phyloP scores from a whole-genome alignment of 2,329 filamentous ascomycete species.

The Claviceps sp. region DNA sequence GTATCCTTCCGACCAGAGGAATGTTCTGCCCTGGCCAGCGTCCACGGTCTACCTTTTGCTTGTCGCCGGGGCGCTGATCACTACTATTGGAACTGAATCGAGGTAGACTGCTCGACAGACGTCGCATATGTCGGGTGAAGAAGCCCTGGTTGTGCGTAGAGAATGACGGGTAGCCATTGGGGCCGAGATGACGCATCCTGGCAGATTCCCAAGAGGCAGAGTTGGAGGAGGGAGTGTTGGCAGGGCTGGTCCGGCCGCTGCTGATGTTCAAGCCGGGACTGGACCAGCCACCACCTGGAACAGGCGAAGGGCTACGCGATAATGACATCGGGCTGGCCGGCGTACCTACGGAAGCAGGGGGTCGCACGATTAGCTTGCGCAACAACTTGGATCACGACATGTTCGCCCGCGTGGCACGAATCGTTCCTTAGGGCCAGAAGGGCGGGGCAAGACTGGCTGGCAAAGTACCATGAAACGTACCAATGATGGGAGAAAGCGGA shows the following conservation, averaged over 20 bases:
- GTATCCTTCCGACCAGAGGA: constrained; percentile 33
- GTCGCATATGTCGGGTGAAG: constrained; percentile 72
- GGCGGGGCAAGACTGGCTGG: neutral
- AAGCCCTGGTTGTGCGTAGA: constrained; percentile 74
- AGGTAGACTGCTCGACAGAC: constrained; percentile 66
- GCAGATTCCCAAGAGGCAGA: constrained; percentile 70
- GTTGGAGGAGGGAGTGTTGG: constrained; percentile 36
- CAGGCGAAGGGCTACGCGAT: constrained; percentile 77
- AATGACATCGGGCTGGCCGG: constrained; percentile 58
- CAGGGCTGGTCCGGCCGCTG: constrained; percentile 57
- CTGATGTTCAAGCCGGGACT: constrained; percentile 66
- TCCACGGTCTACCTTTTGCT: constrained; percentile 59
- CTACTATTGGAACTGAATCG: constrained; percentile 44
- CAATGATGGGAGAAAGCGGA: constrained; percentile 40
- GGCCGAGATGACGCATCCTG: constrained; percentile 60
- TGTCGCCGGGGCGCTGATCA: constrained; percentile 49
- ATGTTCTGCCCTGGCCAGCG: constrained; percentile 31
- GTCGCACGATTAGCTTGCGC: constrained; percentile 6
- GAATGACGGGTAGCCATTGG: constrained; percentile 66
- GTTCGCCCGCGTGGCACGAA: neutral
- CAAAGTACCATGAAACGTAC: constrained; percentile 26
- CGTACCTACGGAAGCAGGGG: constrained; percentile 29
- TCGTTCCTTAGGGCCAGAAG: neutral
- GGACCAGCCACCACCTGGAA: constrained; percentile 75
- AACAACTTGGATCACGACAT: constrained; percentile 6